Evolutionary conservation across 2,329 filamentous ascomycete species (phyloP).

Genomic region (Neobulgaria alba): DNA sequence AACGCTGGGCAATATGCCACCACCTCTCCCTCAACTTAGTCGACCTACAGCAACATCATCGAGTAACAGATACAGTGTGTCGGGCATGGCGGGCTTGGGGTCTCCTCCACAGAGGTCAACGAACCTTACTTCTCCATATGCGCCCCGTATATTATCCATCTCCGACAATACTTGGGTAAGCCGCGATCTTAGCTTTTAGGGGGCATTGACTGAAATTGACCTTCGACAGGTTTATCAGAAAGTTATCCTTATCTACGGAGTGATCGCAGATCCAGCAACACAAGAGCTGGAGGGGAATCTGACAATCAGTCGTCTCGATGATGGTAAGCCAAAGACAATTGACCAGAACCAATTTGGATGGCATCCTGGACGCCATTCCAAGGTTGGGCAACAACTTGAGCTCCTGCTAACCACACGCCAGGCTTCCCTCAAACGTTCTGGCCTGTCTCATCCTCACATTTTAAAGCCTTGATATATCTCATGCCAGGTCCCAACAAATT

Average conservation of each 20-base stretch:
- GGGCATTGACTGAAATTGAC: constrained; percentile 8
- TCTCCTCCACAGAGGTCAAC: constrained; percentile 44
- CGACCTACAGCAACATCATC: constrained; percentile 33
- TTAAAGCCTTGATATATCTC: constrained; percentile 88
- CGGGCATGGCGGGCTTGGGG: constrained; percentile 54
- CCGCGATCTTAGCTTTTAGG: no score
- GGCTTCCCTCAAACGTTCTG: constrained; percentile 70
- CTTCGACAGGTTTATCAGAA: constrained; percentile 75
- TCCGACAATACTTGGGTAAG: constrained; percentile 75
- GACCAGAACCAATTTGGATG: not conserved
- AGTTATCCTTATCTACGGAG: constrained; percentile 71
- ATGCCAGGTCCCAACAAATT: constrained; percentile 82
- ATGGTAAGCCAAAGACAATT: no score
- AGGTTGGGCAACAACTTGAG: no score
- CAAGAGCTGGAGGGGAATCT: constrained; percentile 69
- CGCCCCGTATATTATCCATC: constrained; percentile 71
- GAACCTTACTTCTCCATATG: constrained; percentile 65
- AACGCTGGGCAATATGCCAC: constrained; percentile 40
- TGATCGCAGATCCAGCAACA: constrained; percentile 64
- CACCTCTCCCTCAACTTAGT: constrained; percentile 38
- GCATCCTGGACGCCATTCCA: no score
- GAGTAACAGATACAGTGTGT: constrained; percentile 54
- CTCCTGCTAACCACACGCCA: no score
- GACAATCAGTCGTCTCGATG: constrained; percentile 73
- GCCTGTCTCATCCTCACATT: constrained; percentile 83